Percentiles rank a stretch among this genome's conserved stretches.
Evolutionary conservation across 176 grass and related monocot species (phyloP).

Genomic region (Rhipidocladum racemiflorum): DNA sequence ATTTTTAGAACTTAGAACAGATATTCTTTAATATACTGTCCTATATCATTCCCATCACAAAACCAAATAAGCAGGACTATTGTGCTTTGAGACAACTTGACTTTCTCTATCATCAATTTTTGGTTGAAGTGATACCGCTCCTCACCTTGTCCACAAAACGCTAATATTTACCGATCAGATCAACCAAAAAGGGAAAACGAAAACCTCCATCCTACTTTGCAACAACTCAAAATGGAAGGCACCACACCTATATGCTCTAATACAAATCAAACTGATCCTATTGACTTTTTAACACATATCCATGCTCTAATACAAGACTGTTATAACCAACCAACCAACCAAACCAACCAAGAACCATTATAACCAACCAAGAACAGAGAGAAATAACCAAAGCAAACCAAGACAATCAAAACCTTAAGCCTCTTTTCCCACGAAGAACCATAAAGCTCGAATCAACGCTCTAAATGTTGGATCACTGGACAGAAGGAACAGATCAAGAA

Average conservation of each 20-base stretch:
- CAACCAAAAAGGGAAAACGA: background rate
- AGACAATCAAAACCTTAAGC: background rate
- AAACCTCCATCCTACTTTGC: background rate
- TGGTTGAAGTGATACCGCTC: background rate
- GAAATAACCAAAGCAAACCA: background rate
- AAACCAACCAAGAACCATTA: no score
- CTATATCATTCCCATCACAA: background rate
- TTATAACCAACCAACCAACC: background rate
- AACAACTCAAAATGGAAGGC: background rate
- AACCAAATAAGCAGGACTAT: background rate
- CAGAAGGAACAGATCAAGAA: background rate
- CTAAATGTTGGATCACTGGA: background rate
- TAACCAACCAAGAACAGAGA: background rate
- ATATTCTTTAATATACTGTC: background rate
- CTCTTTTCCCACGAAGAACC: background rate
- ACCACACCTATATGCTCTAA: background rate
- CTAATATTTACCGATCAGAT: background rate
- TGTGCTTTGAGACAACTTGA: background rate
- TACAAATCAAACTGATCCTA: background rate
- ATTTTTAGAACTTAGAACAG: background rate
- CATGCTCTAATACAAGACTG: background rate
- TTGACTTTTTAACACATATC: background rate
- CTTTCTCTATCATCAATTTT: background rate
- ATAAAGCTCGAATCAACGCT: background rate
- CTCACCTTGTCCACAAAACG: background rate